Percentiles rank a stretch among this genome's conserved stretches.
Evolutionary conservation across 306 rosid genomes (phyloP).

Genomic region (Macrotyloma uniflorum): DNA sequence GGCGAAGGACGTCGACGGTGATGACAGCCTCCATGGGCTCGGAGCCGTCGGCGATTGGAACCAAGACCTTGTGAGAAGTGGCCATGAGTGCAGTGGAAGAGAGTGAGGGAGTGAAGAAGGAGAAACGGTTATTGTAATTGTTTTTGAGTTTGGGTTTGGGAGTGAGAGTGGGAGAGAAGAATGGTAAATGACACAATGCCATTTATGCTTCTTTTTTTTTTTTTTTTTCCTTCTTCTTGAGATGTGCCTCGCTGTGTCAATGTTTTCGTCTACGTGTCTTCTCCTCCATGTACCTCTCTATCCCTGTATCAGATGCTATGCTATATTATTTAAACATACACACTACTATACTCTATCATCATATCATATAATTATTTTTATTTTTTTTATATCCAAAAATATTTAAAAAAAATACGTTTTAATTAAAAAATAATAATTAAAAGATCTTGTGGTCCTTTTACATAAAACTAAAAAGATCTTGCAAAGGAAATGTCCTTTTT

Average conservation of each 20-base stretch:
- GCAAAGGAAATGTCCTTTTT: neutral
- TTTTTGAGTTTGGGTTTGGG: conserved; percentile 24
- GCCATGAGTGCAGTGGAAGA: conserved; percentile 14
- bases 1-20: conserved; percentile 79
- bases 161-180: conserved; percentile 33
- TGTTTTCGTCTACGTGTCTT: conserved; percentile 21
- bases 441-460: no score
- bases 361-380: no score
- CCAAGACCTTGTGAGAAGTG: conserved; percentile 54
- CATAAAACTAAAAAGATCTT: no score
- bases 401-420: no score
- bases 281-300: neutral
- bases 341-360: no score
- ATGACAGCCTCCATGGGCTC: conserved; percentile 96
- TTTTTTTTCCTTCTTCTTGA: no score
- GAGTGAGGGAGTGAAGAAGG: neutral
- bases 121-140: conserved; percentile 9
- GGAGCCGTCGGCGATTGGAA: conserved; percentile 88
- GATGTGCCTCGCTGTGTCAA: neutral
- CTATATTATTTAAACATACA: no score
- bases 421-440: no score
- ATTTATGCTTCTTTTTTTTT: conserved; percentile 25
- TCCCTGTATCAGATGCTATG: neutral
- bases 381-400: no score
- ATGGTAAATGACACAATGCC: conserved; percentile 49